Base-by-base conservation (phyloP, 2,329 filamentous ascomycete species). In the Sphaerulina populicola region DNA sequence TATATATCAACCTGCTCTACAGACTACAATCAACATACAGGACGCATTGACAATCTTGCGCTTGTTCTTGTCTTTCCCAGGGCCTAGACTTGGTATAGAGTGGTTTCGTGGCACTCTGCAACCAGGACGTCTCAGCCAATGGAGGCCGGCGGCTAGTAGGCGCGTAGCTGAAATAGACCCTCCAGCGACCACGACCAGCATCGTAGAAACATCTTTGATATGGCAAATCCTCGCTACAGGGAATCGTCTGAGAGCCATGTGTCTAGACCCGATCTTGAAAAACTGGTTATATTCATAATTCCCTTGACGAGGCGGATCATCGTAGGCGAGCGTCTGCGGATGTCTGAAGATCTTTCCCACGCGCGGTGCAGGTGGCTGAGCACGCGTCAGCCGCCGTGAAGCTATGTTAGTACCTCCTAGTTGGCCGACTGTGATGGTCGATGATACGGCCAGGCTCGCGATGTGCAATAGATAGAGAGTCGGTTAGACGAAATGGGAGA, bases 91-190 rank as follows among this genome's bases (percentile, higher is more conserved):
- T 38, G 52, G 49, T 30, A 44, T 43, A 37, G 42, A n/a, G 54
- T 44, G 15, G 59, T 60, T 60, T 60, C 59, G 59, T 46, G 37
- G 21, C 40, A 35, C 14, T 44, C 27, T 40, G 33, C 33, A 41
- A 52, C 37, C 47, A 44, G 31, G 18, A 44, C 40, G 37, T 56
- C 45, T 44, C 21, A 46, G 54, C 60, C 60, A 60, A 60, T 62
- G 35, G 43, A 50, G 30, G 47, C 50, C 23, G 47, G 58, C 59
- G 59, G 59, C 50, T 60, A 57, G 42, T 48, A 35, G 54, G 60
- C 60, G 60, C 53, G 55, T 62, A 60, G 47, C 42, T 41, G 39
- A 18, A 39, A 33, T 47, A 33, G 33, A 29, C 42, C 48, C 55
- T 55, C 57, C 55, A 44, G 55, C 56, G 40, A 48, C 53, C 49